Base-by-base conservation (phyloP, 495 filamentous ascomycete genomes). In the Eremomyces bilateralis region DNA sequence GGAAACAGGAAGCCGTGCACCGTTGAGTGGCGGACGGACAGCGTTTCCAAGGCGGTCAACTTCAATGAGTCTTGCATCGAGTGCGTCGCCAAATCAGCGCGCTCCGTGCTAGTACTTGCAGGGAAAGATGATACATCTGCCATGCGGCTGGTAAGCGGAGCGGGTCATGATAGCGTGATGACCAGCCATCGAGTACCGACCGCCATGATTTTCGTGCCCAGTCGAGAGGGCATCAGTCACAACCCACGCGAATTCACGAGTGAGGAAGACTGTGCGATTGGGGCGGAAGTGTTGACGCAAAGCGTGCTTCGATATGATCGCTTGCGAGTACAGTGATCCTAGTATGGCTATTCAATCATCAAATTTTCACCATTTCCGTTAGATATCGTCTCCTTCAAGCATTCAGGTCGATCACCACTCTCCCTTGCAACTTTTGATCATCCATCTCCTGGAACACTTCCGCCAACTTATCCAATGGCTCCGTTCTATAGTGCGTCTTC, bases 1-100 rank as follows among this genome's bases (percentile, higher is more conserved):
- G 63, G 63, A 10, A 32, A 32, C 29, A n/a, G n/a, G n/a, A 64
- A 62, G 42, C 63, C 64, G 3, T 73, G 69, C 38, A 54, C 44
- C 11, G 64, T 75, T 11, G 56, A 65, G 21, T 75, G 70, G 62
- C 57, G 49, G 4, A 48, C 69, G 10, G 71, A 79, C 41, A 70
- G 65, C 38, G 61, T 69, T 35, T 78, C 71, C 2, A 60, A 65
- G 3, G 74, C 76, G 1, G 64, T 69, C 8, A 61, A 64, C 28
- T 83, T 88, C 54, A 66, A 84, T 46, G 49, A 61, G 6, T 65
- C 73, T 44, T 83, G 77, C 46, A 73, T 83, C 31, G 43, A 57
- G 3, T 73, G 67, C 21, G 76, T 83, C 6, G 56, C 4, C 4
- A 16, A 35, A 20, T 35, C 64, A 40, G 56, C 61, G 15, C n/a